Evolutionary conservation across 164 flowering plant species (phyloP).

Genomic region (Warburgia ugandensis): DNA sequence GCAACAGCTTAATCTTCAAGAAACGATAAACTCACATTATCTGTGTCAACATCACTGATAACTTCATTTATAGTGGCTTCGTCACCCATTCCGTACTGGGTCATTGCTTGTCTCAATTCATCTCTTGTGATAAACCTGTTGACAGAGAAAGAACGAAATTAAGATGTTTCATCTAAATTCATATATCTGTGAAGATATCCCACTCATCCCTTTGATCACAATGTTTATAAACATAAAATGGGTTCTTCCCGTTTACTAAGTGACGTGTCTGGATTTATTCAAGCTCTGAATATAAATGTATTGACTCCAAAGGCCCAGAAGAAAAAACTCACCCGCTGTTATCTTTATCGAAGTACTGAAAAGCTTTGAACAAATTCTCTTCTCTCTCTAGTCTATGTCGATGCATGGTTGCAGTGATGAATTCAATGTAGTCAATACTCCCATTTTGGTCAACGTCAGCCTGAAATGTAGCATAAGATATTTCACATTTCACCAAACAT

Average conservation of each 20-base stretch:
- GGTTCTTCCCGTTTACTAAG: too few species aligned
- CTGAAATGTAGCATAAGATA: conserved; percentile 36
- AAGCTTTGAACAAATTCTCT: conserved; percentile 66
- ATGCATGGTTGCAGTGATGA: conserved; percentile 88
- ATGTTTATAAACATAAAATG: neutral
- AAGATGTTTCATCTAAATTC: neutral
- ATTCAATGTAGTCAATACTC: conserved; percentile 76
- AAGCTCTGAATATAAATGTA: neutral
- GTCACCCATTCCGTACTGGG: conserved; percentile 72
- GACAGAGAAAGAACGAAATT: neutral
- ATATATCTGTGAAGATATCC: neutral
- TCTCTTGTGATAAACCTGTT: conserved; percentile 83
- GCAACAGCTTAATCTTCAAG: neutral
- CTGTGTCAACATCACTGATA: conserved; percentile 68
- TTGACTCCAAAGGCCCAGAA: neutral
- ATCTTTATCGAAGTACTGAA: conserved; percentile 76
- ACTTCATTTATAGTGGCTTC: conserved; percentile 80
- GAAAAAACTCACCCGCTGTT: conserved; percentile 58
- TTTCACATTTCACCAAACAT: too few species aligned
- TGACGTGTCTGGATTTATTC: neutral
- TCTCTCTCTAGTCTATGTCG: conserved; percentile 78
- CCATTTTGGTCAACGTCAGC: conserved; percentile 87
- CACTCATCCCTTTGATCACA: neutral
- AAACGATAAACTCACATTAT: conserved; percentile 38
- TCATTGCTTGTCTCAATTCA: conserved; percentile 75